Evolutionary conservation across 2,329 filamentous ascomycete species (phyloP), one percentile per base, ranked within the genome.

Genomic region (Colletotrichum gloeosporioides): DNA sequence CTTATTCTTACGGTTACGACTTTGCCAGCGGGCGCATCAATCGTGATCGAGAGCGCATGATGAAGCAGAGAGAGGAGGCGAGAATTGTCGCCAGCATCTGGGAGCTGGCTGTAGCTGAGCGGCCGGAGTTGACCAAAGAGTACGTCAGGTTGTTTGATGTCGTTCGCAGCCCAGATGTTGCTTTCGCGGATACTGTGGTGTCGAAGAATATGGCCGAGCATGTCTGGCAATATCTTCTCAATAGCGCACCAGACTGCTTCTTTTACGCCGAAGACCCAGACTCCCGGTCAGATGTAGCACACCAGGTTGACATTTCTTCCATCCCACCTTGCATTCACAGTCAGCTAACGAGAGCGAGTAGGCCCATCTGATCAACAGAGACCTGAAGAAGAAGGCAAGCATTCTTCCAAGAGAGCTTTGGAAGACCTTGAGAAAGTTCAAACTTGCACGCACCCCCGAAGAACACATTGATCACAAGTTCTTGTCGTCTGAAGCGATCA

Each of bases 21-120:
- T 61, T 32, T 61, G 57, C 29, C 0, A 16, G 12, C 2, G 57
- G 57, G 4, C 4, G 12, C 4, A 32, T 61, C 9, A 22, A 31
- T 7, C 29, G 18, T 12, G 57, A 61, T n/a, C 29, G 18, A 61
- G 29, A 61, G 31, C 57, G 27, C 1, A 18, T 32, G 10, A 32
- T 31, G 7, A 61, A 22, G 0, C 25, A 7, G 3, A 7, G 0
- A 5, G 57, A 61, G 1, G 27, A 61, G 4, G 57, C 57, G 1
- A 29, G 10, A 8, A 61, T 61, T 27, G 16, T 32, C 16, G 57
- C 57, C 5, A n/a, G 3, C 6, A 61, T 61, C 31, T 61, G 57
- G 57, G 29, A n/a, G 12, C 0, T 6, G 36, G 18, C 27, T n/a
- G 4, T 8, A 3, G 22, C 22, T 6, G 13, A 32, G 18, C 25